Evolutionary conservation across 495 filamentous ascomycete species (phyloP).

Genomic region (Astrocystis sublimbata): DNA sequence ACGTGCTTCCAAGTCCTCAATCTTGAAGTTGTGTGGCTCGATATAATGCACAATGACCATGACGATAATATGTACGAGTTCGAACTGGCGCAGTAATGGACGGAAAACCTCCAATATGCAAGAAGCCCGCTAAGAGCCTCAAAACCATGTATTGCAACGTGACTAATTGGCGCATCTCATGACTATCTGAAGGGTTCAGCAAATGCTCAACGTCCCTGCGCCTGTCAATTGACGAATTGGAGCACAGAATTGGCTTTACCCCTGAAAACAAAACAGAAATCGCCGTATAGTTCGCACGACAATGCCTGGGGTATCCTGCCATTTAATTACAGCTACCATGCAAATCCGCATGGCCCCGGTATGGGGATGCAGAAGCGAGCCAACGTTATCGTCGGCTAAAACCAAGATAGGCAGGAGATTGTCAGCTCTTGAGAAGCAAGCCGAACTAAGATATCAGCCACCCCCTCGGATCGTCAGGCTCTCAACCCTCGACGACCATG

Average conservation of each 20-base stretch:
- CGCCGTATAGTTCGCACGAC: neutral
- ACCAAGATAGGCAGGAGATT: constrained; percentile 16
- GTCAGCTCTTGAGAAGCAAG: neutral
- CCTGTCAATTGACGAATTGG: neutral
- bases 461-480: neutral
- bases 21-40: no score
- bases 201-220: neutral
- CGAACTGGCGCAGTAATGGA: neutral
- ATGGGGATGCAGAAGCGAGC: constrained; percentile 13
- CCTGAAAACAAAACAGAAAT: constrained; percentile 11
- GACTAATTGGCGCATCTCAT: constrained; percentile 16
- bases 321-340: constrained; percentile 9
- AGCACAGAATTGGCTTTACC: neutral
- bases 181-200: constrained; percentile 5
- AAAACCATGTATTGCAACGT: neutral
- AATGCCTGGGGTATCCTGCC: constrained; percentile 7
- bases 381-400: constrained; percentile 21
- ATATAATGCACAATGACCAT: no score
- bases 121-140: neutral
- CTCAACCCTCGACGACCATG: neutral
- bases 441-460: neutral
- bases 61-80: no score
- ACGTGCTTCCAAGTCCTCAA: neutral
- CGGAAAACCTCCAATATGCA: neutral
- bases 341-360: neutral